Evolutionary conservation across 768 basidiomycete genomes (phyloP).

Genomic region (Lepiota brunneoincarnata): DNA sequence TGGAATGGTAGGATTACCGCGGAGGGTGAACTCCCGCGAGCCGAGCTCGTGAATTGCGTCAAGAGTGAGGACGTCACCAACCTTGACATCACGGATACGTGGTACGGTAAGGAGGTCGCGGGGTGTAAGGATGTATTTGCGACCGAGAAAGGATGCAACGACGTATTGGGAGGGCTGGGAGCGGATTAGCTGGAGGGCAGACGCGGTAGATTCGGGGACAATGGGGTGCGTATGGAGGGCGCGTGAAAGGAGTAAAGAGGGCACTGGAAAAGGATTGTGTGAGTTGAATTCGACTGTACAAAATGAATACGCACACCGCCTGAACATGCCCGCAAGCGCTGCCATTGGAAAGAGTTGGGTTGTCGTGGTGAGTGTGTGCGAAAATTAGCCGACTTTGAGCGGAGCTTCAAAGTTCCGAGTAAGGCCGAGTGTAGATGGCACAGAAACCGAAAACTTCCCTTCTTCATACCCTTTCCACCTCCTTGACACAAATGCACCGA

Average conservation of each 20-base stretch:
- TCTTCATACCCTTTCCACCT: constrained; percentile 42
- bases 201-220: constrained; percentile 38
- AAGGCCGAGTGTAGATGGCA: constrained; percentile 36
- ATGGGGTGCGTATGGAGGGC: constrained; percentile 23
- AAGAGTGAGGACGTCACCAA: constrained; percentile 82
- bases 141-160: constrained; percentile 82
- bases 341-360: constrained; percentile 21
- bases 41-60: constrained; percentile 92
- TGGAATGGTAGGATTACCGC: constrained; percentile 72
- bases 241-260: constrained; percentile 11
- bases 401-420: constrained; percentile 47
- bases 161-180: constrained; percentile 93
- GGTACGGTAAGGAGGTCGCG: constrained; percentile 94
- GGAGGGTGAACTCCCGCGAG: constrained; percentile 90
- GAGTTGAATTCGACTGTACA: background rate
- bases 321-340: constrained; percentile 25
- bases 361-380: constrained; percentile 13
- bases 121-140: constrained; percentile 86
- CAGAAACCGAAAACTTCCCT: constrained; percentile 43
- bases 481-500: constrained; percentile 67
- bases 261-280: constrained; percentile 14
- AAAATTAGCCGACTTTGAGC: constrained; percentile 27
- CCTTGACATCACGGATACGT: constrained; percentile 77
- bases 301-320: constrained; percentile 26
- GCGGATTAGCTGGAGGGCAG: constrained; percentile 78